Conservation (phyloP, 345 rosid species). For the Hypericum perforatum region DNA sequence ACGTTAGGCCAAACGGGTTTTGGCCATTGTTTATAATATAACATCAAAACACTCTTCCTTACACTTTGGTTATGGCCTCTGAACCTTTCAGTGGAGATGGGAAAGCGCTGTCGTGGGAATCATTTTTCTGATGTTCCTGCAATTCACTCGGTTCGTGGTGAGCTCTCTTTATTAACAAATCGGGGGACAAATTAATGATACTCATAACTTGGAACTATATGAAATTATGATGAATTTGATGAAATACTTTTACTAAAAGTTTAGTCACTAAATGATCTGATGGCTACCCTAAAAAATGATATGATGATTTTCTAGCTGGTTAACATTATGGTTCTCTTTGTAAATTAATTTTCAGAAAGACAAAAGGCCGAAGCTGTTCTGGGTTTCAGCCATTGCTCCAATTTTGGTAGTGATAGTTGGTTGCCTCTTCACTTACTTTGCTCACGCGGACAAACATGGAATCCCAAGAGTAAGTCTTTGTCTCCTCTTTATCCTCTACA, state of each 20-base stretch:
- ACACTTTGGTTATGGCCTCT: too few species aligned
- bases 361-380: slow-evolving; percentile 65
- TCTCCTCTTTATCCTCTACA: neutral
- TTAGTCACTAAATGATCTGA: too few species aligned
- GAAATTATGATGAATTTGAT: too few species aligned
- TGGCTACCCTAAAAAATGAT: too few species aligned
- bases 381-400: slow-evolving; percentile 85
- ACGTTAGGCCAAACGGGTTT: too few species aligned
- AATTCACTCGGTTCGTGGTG: slow-evolving; percentile 55
- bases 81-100: slow-evolving; percentile 62
- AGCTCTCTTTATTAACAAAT: slow-evolving; percentile 14
- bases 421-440: slow-evolving; percentile 53
- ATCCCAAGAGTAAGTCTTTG: slow-evolving; percentile 47
- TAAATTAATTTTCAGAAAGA: slow-evolving; percentile 31
- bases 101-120: slow-evolving; percentile 56
- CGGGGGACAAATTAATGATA: too few species aligned
- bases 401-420: slow-evolving; percentile 61
- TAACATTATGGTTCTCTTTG: too few species aligned
- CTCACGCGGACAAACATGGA: slow-evolving; percentile 44
- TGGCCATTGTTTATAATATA: too few species aligned
- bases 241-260: too few species aligned
- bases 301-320: too few species aligned
- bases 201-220: neutral
- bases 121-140: slow-evolving; percentile 56
- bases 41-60: slow-evolving; percentile 7